Evolutionary conservation across 2,329 filamentous ascomycete species (phyloP).

Genomic region (Ceratocystis harringtonii): DNA sequence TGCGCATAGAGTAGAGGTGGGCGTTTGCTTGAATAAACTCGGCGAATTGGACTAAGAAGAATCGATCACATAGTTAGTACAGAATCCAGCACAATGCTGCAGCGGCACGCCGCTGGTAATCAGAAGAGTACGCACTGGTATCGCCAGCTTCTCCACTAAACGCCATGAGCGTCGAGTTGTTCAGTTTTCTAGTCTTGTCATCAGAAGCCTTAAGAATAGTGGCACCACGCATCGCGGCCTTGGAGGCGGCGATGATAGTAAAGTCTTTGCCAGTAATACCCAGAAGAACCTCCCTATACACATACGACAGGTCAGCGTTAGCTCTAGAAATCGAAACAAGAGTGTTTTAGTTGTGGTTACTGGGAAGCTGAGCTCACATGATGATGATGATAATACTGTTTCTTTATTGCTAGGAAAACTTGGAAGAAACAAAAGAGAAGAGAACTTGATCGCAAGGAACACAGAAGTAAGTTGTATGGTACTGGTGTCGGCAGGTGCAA

Average conservation of each 20-base stretch:
- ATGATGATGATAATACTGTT: not conserved
- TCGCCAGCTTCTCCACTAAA: slow-evolving; percentile 94
- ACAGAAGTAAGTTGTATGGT: not conserved
- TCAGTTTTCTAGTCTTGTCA: slow-evolving; percentile 88
- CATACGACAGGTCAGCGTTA: not conserved
- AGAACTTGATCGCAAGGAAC: not conserved
- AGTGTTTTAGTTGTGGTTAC: not conserved
- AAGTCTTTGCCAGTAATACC: slow-evolving; percentile 99
- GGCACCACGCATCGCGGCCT: slow-evolving; percentile 94
- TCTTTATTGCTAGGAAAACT: not conserved
- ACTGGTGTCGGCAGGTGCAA: not conserved
- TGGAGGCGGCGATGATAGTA: slow-evolving; percentile 91
- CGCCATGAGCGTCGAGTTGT: slow-evolving; percentile 87
- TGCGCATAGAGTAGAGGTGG: slow-evolving; percentile 97
- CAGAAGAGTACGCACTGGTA: slow-evolving; percentile 47
- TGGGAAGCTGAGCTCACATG: slow-evolving; percentile 7
- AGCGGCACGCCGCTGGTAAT: not conserved
- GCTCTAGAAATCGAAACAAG: not conserved
- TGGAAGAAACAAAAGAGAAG: not conserved
- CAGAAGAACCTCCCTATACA: slow-evolving; percentile 79
- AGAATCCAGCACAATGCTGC: not conserved
- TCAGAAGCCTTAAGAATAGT: slow-evolving; percentile 90
- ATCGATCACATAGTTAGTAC: slow-evolving; percentile 14
- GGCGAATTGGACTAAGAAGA: slow-evolving; percentile 74
- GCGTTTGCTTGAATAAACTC: slow-evolving; percentile 99